Evolutionary conservation across 2,329 filamentous ascomycete species (phyloP).

Genomic region (Pseudogymnoascus sp.): DNA sequence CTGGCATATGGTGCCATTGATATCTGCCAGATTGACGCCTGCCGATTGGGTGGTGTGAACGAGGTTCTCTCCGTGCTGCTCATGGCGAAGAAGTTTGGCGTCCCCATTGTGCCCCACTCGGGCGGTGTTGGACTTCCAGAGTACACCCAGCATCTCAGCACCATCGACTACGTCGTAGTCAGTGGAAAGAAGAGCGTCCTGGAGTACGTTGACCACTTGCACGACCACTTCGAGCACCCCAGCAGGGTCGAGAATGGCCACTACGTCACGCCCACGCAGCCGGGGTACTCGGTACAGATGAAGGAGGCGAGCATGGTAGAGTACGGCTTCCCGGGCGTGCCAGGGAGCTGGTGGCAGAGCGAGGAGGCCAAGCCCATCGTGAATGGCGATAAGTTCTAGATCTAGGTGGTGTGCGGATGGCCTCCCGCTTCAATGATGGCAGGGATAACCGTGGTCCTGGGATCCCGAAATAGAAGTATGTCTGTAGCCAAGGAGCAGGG

Average conservation of each 20-base stretch:
- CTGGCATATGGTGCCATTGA: constrained; percentile 72
- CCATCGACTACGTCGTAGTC: constrained; percentile 87
- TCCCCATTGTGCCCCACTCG: constrained; percentile 83
- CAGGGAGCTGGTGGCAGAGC: constrained; percentile 78
- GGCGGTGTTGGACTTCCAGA: constrained; percentile 87
- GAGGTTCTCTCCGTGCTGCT: constrained; percentile 80
- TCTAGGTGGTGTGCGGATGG: background rate
- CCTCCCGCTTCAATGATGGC: background rate
- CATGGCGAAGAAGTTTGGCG: constrained; percentile 41
- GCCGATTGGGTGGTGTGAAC: constrained; percentile 80
- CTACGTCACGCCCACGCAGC: constrained; percentile 75
- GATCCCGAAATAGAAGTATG: constrained; percentile 6
- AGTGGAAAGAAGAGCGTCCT: constrained; percentile 73
- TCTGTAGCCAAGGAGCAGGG: background rate
- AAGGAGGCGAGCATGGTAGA: constrained; percentile 77
- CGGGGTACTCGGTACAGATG: constrained; percentile 93
- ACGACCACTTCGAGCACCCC: constrained; percentile 87
- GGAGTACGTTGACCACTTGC: constrained; percentile 88
- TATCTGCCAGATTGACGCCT: constrained; percentile 85
- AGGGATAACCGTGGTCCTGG: background rate
- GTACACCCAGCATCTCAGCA: constrained; percentile 88
- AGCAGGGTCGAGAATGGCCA: constrained; percentile 75
- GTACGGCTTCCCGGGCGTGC: constrained; percentile 68
- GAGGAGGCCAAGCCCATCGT: constrained; percentile 39
- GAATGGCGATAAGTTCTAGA: constrained; percentile 28